phyloP scores from a whole-genome alignment of 2,329 filamentous ascomycete genomes.

The Cladosporium colombiae region DNA sequence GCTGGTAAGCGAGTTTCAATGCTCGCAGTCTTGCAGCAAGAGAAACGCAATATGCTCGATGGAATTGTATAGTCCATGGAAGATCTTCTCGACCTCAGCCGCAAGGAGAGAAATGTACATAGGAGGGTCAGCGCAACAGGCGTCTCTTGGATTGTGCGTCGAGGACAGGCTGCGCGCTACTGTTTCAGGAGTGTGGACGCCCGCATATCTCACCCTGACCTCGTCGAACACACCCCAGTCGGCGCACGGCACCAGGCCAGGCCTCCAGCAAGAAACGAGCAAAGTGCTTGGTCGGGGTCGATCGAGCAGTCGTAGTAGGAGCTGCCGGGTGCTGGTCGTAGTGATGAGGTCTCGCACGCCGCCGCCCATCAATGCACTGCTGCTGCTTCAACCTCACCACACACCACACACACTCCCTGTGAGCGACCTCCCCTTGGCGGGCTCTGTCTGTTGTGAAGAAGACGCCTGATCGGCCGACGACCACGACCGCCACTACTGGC shows the following conservation, averaged over 20 bases:
- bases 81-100: background rate
- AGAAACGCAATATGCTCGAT: background rate
- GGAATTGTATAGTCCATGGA: too few species aligned
- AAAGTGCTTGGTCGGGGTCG: background rate
- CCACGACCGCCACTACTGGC: too few species aligned
- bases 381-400: slow-evolving; percentile 4
- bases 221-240: slow-evolving; percentile 11
- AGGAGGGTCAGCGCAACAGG: background rate
- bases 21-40: background rate
- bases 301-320: background rate
- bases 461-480: background rate
- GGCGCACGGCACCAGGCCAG: background rate
- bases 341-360: slow-evolving; percentile 6
- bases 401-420: slow-evolving; percentile 13
- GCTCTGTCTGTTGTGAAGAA: slow-evolving; percentile 7
- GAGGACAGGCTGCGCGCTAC: slow-evolving; percentile 5
- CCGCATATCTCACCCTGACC: slow-evolving; percentile 10
- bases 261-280: slow-evolving; percentile 6
- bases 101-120: slow-evolving; percentile 3
- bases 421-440: slow-evolving; percentile 17
- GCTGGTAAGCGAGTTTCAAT: background rate
- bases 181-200: slow-evolving; percentile 10
- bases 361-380: slow-evolving; percentile 11
- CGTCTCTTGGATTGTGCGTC: background rate
- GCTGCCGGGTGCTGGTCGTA: background rate